Conservation (phyloP, 352 stramenopile genomes). For the Globisporangium cederbergense region DNA sequence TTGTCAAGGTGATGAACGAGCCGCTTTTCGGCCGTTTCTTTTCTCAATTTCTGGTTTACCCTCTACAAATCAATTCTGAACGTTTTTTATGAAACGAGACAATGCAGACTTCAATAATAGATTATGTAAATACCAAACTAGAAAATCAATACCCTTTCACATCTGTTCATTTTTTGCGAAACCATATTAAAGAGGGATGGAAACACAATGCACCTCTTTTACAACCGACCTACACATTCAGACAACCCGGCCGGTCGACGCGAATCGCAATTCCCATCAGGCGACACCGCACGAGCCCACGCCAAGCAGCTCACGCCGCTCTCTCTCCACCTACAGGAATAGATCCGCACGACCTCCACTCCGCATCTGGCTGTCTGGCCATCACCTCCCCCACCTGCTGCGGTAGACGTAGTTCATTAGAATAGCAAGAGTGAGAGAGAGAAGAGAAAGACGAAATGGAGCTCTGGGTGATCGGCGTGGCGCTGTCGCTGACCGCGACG, state of each 20-base stretch:
- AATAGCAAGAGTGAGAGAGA: not conserved
- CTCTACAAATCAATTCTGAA: slow-evolving; percentile 6
- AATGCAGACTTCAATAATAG: not conserved
- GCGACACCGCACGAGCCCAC: not conserved
- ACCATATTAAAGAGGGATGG: not conserved
- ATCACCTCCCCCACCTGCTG: not conserved
- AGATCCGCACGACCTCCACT: not conserved
- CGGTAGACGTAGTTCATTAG: not conserved
- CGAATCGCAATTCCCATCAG: not conserved
- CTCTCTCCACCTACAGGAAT: slow-evolving; percentile 1
- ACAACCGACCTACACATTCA: not conserved
- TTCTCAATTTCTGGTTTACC: not conserved
- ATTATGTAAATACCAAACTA: too few species aligned
- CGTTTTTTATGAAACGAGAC: not conserved
- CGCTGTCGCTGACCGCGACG: slow-evolving; percentile 76
- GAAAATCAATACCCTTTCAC: not conserved
- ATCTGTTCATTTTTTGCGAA: not conserved
- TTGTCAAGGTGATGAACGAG: not conserved
- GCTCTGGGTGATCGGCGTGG: slow-evolving; percentile 74
- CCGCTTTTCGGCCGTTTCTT: slow-evolving; percentile 9
- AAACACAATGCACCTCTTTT: slow-evolving; percentile 2
- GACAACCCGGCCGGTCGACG: not conserved
- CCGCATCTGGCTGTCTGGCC: not conserved
- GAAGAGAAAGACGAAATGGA: not conserved
- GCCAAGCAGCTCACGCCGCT: not conserved